phyloP scores from a whole-genome alignment of 768 basidiomycete species.

The Russula griseocarnosa region DNA sequence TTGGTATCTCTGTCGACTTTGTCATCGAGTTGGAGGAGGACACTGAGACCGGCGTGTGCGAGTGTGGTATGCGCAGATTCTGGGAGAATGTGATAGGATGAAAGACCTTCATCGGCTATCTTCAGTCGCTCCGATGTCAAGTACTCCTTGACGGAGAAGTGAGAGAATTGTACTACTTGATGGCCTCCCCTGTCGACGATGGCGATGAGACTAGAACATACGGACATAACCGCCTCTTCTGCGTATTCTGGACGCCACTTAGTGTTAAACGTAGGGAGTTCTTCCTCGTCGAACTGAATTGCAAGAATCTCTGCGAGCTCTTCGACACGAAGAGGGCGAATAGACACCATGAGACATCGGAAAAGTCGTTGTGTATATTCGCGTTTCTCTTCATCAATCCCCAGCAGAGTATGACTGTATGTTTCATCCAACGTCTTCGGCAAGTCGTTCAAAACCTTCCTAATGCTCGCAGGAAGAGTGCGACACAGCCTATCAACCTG shows the following conservation, averaged over 20 bases:
- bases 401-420: not conserved
- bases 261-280: not conserved
- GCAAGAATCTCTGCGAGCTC: not conserved
- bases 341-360: not conserved
- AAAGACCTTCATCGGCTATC: no score
- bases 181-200: not conserved
- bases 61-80: no score
- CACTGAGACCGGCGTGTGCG: no score
- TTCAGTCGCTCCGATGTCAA: no score
- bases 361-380: not conserved
- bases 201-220: not conserved
- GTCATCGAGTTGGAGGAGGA: no score
- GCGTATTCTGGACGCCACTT: not conserved
- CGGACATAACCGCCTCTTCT: not conserved
- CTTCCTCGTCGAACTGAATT: not conserved
- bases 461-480: not conserved
- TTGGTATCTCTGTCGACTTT: not conserved
- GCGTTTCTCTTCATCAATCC: not conserved
- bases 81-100: no score
- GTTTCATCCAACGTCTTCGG: not conserved
- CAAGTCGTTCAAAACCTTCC: not conserved
- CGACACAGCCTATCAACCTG: not conserved
- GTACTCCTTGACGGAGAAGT: no score
- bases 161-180: no score
- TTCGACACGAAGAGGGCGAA: no score